Conservation (phyloP, 2,329 filamentous ascomycete species). For the Calycina marina region DNA sequence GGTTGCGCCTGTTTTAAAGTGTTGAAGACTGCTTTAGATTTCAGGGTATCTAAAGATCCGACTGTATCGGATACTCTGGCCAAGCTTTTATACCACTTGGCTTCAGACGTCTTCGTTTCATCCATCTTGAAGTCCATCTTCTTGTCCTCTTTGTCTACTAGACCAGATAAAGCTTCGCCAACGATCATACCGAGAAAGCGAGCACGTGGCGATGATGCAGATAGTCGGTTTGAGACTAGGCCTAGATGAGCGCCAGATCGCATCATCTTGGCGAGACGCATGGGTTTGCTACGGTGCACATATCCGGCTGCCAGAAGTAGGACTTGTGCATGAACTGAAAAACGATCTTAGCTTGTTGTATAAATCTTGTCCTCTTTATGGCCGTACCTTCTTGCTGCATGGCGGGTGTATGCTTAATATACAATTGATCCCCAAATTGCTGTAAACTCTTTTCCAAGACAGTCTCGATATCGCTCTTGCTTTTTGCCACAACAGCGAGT, state of each 20-base stretch:
- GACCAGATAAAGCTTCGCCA: constrained; percentile 52
- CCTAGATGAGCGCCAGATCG: constrained; percentile 61
- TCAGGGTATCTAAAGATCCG: constrained; percentile 40
- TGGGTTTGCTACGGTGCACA: constrained; percentile 48
- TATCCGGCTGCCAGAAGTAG: constrained; percentile 67
- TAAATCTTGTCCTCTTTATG: constrained; percentile 5
- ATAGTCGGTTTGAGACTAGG: constrained; percentile 72
- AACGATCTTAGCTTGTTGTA: constrained; percentile 10
- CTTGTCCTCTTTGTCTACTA: constrained; percentile 49
- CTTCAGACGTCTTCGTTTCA: constrained; percentile 60
- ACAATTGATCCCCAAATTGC: constrained; percentile 74
- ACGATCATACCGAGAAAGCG: constrained; percentile 81
- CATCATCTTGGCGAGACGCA: constrained; percentile 53
- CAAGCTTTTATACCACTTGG: constrained; percentile 58
- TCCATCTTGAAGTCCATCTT: constrained; percentile 74
- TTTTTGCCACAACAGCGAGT: constrained; percentile 39
- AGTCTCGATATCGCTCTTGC: constrained; percentile 34
- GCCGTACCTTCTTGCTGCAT: constrained; percentile 70
- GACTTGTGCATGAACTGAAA: constrained; percentile 62
- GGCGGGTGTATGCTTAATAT: constrained; percentile 73
- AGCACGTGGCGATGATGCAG: constrained; percentile 57
- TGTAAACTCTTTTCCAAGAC: constrained; percentile 54
- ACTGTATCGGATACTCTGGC: constrained; percentile 45
- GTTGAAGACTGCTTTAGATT: constrained; percentile 13
- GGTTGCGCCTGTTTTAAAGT: constrained; percentile 2